Conservation (phyloP, 257 asterid species). For the Solanum tarijense region DNA sequence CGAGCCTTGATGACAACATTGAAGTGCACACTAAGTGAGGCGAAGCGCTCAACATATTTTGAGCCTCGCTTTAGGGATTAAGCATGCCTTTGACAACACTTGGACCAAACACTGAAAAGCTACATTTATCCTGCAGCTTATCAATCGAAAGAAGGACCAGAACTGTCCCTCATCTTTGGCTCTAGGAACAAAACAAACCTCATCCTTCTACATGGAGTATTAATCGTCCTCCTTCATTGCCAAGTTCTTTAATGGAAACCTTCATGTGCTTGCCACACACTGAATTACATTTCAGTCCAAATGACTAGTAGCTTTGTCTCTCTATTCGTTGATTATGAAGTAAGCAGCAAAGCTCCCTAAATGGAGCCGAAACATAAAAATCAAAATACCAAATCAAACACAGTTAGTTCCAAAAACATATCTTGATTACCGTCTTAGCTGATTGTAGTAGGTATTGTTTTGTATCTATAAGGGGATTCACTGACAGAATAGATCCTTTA, state of each 20-base stretch:
- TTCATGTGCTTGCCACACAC: neutral
- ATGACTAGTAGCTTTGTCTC: neutral
- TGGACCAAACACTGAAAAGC: neutral
- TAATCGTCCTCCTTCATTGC: neutral
- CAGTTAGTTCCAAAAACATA: neutral
- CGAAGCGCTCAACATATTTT: neutral
- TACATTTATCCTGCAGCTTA: neutral
- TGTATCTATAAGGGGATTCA: neutral
- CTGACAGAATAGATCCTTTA: neutral
- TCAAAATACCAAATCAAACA: neutral
- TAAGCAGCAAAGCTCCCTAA: neutral
- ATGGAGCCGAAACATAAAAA: neutral
- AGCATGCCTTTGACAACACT: neutral
- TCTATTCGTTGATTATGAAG: neutral
- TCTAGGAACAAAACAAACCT: neutral
- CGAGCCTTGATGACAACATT: neutral
- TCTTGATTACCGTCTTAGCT: neutral
- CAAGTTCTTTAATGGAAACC: neutral
- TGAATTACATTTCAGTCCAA: neutral
- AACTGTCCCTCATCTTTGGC: neutral
- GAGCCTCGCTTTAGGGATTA: neutral
- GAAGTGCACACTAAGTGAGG: neutral
- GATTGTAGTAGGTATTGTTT: neutral
- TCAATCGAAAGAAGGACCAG: neutral
- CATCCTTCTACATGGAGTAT: neutral